phyloP scores from a whole-genome alignment of 305 asterid species.

The Fraxinus angustifolia region DNA sequence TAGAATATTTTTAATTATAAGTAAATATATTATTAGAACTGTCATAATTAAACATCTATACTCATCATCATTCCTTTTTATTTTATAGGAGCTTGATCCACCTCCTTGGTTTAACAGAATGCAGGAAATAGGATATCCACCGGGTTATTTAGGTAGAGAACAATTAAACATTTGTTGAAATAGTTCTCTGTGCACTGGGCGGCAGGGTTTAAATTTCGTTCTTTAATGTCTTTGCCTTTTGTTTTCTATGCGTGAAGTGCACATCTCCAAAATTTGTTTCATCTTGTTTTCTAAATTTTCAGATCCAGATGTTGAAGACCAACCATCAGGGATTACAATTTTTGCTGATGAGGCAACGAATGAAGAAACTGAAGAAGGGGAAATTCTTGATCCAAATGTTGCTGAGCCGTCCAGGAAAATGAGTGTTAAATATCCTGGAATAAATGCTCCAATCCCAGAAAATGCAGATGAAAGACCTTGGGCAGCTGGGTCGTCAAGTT shows the following conservation, averaged over 20 bases:
- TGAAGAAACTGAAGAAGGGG: conserved; percentile 79
- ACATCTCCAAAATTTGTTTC: neutral
- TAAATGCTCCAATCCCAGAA: conserved; percentile 93
- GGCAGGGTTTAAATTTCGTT: neutral
- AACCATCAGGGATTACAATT: conserved; percentile 91
- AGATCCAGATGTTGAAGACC: conserved; percentile 59
- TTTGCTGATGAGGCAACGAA: conserved; percentile 62
- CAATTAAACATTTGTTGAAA: neutral
- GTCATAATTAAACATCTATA: neutral
- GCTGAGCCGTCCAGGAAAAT: conserved; percentile 43
- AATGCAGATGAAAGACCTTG: conserved; percentile 70
- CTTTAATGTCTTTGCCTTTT: neutral
- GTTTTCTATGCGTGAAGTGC: neutral
- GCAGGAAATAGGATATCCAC: conserved; percentile 98
- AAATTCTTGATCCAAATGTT: conserved; percentile 45
- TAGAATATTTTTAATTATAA: neutral
- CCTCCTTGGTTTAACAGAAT: conserved; percentile 98
- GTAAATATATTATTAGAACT: conserved; percentile 5
- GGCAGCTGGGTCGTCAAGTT: conserved; percentile 46
- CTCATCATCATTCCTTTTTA: conserved; percentile 22
- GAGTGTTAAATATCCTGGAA: conserved; percentile 81
- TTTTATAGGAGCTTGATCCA: conserved; percentile 78
- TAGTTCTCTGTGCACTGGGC: neutral
- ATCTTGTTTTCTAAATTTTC: conserved; percentile 16
- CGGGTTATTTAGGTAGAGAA: conserved; percentile 83